A percentile compares a stretch with the other conserved stretches of the same genome.
These are phyloP conservation scores for Phytopythium aichiense DNA, from an alignment of 352 stramenopile species.

Conservation along the genomic window DNA sequence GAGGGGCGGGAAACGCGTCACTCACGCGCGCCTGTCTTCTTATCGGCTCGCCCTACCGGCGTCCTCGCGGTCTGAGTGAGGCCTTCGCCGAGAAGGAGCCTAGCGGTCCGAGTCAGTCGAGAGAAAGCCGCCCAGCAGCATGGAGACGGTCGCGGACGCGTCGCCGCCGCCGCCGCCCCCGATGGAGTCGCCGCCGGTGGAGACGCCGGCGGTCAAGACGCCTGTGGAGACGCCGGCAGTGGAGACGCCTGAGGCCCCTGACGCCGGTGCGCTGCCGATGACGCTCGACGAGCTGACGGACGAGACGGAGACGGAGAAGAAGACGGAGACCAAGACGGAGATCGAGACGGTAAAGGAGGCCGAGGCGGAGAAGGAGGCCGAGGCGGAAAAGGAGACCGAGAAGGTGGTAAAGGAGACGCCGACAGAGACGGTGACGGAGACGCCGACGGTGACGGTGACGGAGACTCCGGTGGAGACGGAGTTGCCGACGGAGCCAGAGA, in stretches of 20 bases:
- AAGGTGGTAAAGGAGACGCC: not conserved
- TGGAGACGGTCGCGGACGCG: conserved; percentile 4
- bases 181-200: not conserved
- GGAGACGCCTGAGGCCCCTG: conserved; percentile 14
- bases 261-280: conserved; percentile 24
- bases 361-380: not conserved
- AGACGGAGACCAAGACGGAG: not conserved
- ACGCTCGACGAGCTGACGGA: conserved; percentile 7
- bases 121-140: conserved; percentile 2
- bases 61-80: not conserved
- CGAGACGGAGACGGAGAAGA: not conserved
- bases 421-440: no score
- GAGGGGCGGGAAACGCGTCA: not conserved
- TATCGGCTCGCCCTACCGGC: not conserved
- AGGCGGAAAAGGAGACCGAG: not conserved
- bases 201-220: not conserved
- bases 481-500: not conserved
- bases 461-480: not conserved
- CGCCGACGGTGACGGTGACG: no score
- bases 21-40: not conserved
- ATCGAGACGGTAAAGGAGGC: not conserved
- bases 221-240: not conserved
- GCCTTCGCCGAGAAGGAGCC: not conserved
- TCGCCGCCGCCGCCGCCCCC: conserved; percentile 7
- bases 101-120: not conserved